Percentiles rank a stretch among this genome's conserved stretches.
phyloP scores from a whole-genome alignment of 2,329 filamentous ascomycete genomes.

The Diaporthe eres region DNA sequence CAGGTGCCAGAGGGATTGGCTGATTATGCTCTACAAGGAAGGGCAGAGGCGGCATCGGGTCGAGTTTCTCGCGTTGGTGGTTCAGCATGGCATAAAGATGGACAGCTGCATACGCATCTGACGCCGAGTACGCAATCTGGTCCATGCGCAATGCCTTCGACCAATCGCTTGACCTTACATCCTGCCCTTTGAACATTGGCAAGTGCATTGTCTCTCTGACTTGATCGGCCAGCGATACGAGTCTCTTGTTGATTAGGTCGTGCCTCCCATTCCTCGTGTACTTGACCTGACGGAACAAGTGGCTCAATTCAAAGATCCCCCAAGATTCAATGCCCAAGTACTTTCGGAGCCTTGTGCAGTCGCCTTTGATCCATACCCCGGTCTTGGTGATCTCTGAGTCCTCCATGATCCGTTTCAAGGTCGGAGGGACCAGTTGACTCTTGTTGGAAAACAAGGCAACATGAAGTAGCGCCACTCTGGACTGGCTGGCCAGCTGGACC shows the following conservation, averaged over 20 bases:
- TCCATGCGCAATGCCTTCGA: slow-evolving; percentile 69
- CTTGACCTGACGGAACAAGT: slow-evolving; percentile 84
- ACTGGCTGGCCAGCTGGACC: slow-evolving; percentile 84
- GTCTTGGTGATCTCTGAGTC: slow-evolving; percentile 78
- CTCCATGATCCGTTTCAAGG: slow-evolving; percentile 80
- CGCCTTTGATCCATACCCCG: slow-evolving; percentile 82
- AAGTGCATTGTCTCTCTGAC: slow-evolving; percentile 79
- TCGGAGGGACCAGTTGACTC: slow-evolving; percentile 76
- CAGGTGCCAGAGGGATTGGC: slow-evolving; percentile 71
- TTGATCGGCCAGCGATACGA: slow-evolving; percentile 77
- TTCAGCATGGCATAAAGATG: slow-evolving; percentile 83
- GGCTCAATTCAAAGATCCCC: slow-evolving; percentile 85
- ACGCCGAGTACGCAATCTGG: slow-evolving; percentile 83
- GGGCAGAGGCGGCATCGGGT: slow-evolving; percentile 80
- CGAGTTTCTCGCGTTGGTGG: slow-evolving; percentile 73
- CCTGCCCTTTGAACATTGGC: slow-evolving; percentile 80
- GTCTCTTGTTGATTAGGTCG: slow-evolving; percentile 73
- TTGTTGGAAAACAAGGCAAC: slow-evolving; percentile 73
- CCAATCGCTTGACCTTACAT: slow-evolving; percentile 84
- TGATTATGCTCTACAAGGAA: slow-evolving; percentile 75
- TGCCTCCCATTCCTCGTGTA: slow-evolving; percentile 67
- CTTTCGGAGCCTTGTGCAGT: slow-evolving; percentile 77
- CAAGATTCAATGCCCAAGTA: slow-evolving; percentile 74
- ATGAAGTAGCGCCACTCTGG: slow-evolving; percentile 86
- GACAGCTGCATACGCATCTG: slow-evolving; percentile 85